These are phyloP conservation scores for Carnegiea gigantea DNA, from an alignment of 179 eudicot genomes.

Conservation along the genomic window DNA sequence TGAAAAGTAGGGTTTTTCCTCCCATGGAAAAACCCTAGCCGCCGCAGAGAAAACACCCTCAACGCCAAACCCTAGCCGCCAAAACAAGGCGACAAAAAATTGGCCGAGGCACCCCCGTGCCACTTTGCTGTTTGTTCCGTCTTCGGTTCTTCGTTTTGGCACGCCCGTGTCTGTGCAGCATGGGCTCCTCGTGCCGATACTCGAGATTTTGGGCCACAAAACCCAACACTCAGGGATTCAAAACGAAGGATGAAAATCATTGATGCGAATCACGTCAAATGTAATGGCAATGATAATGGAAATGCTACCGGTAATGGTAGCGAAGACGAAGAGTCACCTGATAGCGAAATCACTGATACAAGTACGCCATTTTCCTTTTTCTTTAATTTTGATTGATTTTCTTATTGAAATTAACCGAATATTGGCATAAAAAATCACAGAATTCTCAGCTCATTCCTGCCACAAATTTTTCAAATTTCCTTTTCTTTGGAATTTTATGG, in stretches of 20 bases:
- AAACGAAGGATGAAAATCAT: not conserved
- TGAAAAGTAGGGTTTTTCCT: too few species aligned
- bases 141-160: too few species aligned
- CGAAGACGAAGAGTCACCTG: conserved; percentile 56
- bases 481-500: not conserved
- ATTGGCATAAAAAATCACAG: not conserved
- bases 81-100: too few species aligned
- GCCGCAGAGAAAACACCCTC: too few species aligned
- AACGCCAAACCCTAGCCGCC: too few species aligned
- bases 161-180: too few species aligned
- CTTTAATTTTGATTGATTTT: not conserved
- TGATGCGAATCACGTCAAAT: not conserved
- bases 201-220: too few species aligned
- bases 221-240: not conserved
- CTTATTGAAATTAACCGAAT: not conserved
- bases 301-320: conserved; percentile 18
- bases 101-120: too few species aligned
- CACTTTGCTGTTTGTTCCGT: too few species aligned
- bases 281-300: conserved; percentile 31
- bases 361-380: conserved; percentile 35
- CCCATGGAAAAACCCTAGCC: too few species aligned
- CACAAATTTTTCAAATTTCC: not conserved
- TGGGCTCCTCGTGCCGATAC: too few species aligned
- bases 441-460: not conserved
- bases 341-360: conserved; percentile 75